phyloP scores from a whole-genome alignment of 306 rosid genomes.

The Arachis stenosperma region DNA sequence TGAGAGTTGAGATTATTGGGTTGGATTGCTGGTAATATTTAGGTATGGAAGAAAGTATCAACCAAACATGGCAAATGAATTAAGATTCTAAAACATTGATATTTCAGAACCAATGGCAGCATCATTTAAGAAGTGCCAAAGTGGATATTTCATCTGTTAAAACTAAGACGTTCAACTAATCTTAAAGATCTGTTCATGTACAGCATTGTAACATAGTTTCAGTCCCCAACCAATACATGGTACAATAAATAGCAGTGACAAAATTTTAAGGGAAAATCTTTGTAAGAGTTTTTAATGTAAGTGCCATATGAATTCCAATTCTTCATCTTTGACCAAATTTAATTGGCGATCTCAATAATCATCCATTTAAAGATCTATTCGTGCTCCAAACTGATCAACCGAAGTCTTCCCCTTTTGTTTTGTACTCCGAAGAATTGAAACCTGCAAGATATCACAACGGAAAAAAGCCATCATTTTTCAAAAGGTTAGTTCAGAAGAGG shows the following conservation, averaged over 20 bases:
- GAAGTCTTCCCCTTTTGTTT: constrained; percentile 58
- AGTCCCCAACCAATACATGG: background rate
- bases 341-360: constrained; percentile 7
- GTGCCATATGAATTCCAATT: constrained; percentile 28
- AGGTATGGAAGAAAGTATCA: too few relatives aligned
- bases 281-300: constrained; percentile 3
- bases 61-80: background rate
- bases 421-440: constrained; percentile 74
- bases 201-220: background rate
- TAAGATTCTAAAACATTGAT: background rate
- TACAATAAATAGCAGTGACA: background rate
- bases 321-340: background rate
- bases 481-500: background rate
- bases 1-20: too few relatives aligned
- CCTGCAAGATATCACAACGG: constrained; percentile 46
- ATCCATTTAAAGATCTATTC: constrained; percentile 61
- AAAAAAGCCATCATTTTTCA: constrained; percentile 5
- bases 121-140: background rate
- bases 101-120: background rate
- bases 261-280: constrained; percentile 1
- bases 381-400: constrained; percentile 82
- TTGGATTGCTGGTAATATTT: too few relatives aligned
- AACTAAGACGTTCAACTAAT: constrained; percentile 20
- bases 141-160: background rate
- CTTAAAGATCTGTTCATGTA: background rate